These are phyloP conservation scores for Penicillium psychrosexuale DNA, from an alignment of 2,329 filamentous ascomycete genomes.

Conservation along the genomic window DNA sequence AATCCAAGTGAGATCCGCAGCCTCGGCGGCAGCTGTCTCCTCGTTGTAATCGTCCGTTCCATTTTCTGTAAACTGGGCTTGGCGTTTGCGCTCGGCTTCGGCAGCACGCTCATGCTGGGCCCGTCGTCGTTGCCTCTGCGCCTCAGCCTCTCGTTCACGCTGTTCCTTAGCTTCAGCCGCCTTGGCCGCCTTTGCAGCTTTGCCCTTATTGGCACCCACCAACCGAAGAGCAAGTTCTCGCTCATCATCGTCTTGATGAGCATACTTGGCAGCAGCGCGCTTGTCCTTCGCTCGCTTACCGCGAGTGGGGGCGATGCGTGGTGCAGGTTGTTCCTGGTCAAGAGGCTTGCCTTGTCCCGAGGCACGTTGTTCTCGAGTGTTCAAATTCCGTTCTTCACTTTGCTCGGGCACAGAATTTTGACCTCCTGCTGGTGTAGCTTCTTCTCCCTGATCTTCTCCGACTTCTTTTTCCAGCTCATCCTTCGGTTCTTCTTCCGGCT, in stretches of 20 bases:
- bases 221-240: slow-evolving; percentile 76
- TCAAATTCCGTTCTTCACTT: slow-evolving; percentile 31
- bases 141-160: slow-evolving; percentile 68
- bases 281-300: slow-evolving; percentile 81
- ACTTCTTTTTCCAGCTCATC: slow-evolving; percentile 5
- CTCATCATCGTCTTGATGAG: slow-evolving; percentile 91
- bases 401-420: slow-evolving; percentile 24
- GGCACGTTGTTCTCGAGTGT: slow-evolving; percentile 46
- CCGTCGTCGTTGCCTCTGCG: slow-evolving; percentile 69
- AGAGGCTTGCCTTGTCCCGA: slow-evolving; percentile 31
- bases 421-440: slow-evolving; percentile 19
- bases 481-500: slow-evolving; percentile 26
- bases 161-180: slow-evolving; percentile 59
- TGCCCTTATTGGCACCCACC: slow-evolving; percentile 64
- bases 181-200: slow-evolving; percentile 62
- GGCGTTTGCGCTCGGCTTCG: slow-evolving; percentile 59
- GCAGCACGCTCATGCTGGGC: slow-evolving; percentile 77
- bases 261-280: slow-evolving; percentile 86
- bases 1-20: slow-evolving; percentile 60
- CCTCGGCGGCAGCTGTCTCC: slow-evolving; percentile 43
- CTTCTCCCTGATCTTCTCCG: slow-evolving; percentile 6
- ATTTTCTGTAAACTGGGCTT: slow-evolving; percentile 71
- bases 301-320: slow-evolving; percentile 47
- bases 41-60: slow-evolving; percentile 60
- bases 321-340: slow-evolving; percentile 21